Evolutionary conservation across 345 rosid genomes (phyloP).

Genomic region (Isatis tinctoria): DNA sequence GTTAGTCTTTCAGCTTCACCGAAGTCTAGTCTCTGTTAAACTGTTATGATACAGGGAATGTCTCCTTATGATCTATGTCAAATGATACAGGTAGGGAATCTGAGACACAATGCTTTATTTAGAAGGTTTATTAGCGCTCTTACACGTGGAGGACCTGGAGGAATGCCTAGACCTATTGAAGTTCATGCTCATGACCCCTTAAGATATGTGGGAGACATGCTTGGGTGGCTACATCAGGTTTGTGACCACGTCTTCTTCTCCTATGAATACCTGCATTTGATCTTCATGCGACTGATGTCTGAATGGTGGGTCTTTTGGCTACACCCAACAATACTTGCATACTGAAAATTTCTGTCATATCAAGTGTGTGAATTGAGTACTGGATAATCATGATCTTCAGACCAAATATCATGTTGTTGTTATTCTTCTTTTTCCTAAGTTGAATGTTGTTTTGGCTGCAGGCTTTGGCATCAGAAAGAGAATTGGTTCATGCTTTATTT

Average conservation of each 20-base stretch:
- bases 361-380: background rate
- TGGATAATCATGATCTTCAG: background rate
- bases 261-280: background rate
- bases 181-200: constrained; percentile 99
- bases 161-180: constrained; percentile 98
- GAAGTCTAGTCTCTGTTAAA: constrained; percentile 3
- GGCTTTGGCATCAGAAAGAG: constrained; percentile 99
- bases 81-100: constrained; percentile 74
- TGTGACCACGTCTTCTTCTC: constrained; percentile 12
- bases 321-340: background rate
- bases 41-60: background rate
- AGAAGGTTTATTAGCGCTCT: constrained; percentile 99
- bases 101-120: constrained; percentile 94
- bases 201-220: constrained; percentile 97
- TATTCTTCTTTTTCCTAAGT: background rate
- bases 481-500: constrained; percentile 76
- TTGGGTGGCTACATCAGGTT: constrained; percentile 99
- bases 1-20: constrained; percentile 36
- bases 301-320: background rate
- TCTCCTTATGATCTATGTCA: background rate
- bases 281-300: background rate
- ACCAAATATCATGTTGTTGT: background rate
- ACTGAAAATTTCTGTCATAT: background rate
- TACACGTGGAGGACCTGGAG: constrained; percentile 98
- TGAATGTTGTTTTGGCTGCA: constrained; percentile 30